Evolutionary conservation across 2,329 filamentous ascomycete species (phyloP).

Genomic region (Microcyclospora tardicrescens): DNA sequence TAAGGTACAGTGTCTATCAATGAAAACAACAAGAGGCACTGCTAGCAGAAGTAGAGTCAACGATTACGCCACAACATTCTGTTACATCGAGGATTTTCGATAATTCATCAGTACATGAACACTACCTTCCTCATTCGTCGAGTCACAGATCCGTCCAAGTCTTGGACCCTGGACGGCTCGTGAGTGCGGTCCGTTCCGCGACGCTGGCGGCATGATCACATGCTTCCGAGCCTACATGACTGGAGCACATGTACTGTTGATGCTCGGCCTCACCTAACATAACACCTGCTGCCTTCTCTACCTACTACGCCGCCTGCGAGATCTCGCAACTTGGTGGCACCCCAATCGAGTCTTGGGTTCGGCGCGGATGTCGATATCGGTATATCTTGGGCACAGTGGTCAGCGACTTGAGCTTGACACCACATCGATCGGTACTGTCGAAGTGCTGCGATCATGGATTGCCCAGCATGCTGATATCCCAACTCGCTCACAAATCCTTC

Average conservation of each 20-base stretch:
- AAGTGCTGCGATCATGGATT: conserved; percentile 75
- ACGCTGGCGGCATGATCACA: too few relatives aligned
- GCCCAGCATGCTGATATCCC: conserved; percentile 61
- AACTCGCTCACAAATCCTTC: conserved; percentile 65
- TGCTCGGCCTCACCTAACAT: neutral
- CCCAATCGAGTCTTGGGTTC: neutral
- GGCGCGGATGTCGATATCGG: conserved; percentile 67
- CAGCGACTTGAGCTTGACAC: conserved; percentile 70
- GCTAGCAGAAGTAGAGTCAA: too few relatives aligned
- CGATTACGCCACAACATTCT: too few relatives aligned
- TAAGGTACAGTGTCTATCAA: too few relatives aligned
- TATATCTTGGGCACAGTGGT: conserved; percentile 88
- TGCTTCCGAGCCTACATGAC: too few relatives aligned
- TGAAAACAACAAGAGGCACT: too few relatives aligned
- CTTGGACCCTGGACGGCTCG: too few relatives aligned
- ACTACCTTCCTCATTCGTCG: too few relatives aligned
- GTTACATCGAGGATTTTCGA: too few relatives aligned
- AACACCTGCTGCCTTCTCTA: neutral
- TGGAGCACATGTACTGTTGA: neutral
- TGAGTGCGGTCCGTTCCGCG: too few relatives aligned
- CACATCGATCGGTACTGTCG: conserved; percentile 61
- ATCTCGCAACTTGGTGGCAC: conserved; percentile 5
- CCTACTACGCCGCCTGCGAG: conserved; percentile 5
- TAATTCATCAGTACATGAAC: too few relatives aligned
- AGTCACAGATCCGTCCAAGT: too few relatives aligned